These are phyloP conservation scores for Hemileia vastatrix DNA, from an alignment of 1,284 basidiomycete genomes.

Conservation along the genomic window DNA sequence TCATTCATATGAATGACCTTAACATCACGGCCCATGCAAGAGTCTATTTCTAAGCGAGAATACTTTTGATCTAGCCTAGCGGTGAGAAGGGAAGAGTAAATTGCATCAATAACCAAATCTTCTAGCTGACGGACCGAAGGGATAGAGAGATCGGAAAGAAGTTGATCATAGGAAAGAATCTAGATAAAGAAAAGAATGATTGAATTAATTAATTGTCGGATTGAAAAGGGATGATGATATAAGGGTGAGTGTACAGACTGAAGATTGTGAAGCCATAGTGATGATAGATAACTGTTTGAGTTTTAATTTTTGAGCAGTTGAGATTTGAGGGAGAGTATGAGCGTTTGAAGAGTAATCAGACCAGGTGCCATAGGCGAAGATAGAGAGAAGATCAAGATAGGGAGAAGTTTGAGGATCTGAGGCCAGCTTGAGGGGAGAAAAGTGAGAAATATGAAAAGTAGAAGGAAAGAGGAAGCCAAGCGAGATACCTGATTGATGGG, in stretches of 20 bases:
- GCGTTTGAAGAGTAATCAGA: constrained; percentile 68
- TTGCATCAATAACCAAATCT: constrained; percentile 87
- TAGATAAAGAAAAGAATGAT: constrained; percentile 37
- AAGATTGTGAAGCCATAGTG: constrained; percentile 60
- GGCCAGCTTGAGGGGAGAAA: constrained; percentile 2
- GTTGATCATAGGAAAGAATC: constrained; percentile 63
- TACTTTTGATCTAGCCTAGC: constrained; percentile 86
- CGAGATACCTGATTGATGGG: no score
- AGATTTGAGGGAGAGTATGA: constrained; percentile 58
- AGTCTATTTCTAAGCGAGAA: constrained; percentile 75
- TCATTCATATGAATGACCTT: constrained; percentile 37
- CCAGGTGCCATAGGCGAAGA: constrained; percentile 82
- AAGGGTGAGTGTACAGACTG: constrained; percentile 52
- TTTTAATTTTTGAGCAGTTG: constrained; percentile 64
- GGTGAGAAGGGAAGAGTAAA: constrained; percentile 76
- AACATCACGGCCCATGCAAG: constrained; percentile 79
- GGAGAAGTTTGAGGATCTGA: constrained; percentile 3
- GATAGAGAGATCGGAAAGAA: constrained; percentile 61
- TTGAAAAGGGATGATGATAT: constrained; percentile 17
- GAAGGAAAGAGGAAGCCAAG: no score
- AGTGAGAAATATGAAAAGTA: no score
- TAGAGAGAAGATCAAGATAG: constrained; percentile 53
- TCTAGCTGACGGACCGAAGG: constrained; percentile 72
- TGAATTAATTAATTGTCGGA: constrained; percentile 4
- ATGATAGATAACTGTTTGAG: constrained; percentile 85